A percentile compares a stretch with the other conserved stretches of the same genome.
These are phyloP conservation scores for Tripterygium wilfordii DNA, from an alignment of 177 flowering plant genomes.

Conservation along the genomic window DNA sequence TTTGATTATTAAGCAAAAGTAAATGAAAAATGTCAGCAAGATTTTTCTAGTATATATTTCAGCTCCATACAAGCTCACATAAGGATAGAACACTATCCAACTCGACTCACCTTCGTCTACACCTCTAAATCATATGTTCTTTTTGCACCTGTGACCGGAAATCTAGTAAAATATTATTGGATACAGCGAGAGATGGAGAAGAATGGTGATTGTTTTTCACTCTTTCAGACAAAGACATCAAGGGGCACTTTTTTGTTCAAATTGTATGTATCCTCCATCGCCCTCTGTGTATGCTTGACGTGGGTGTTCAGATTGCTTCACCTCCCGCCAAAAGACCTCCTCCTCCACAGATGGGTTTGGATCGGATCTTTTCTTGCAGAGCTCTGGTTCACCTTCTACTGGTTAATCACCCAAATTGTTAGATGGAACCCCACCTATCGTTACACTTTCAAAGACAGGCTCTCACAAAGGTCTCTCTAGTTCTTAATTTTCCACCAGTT, in stretches of 20 bases:
- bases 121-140: no score
- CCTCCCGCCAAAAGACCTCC: conserved; percentile 12
- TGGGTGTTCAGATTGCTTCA: conserved; percentile 18
- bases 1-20: no score
- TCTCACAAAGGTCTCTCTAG: conserved; percentile 30
- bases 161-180: no score
- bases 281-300: conserved; percentile 22
- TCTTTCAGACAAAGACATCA: not conserved
- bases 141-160: no score
- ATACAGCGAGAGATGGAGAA: conserved; percentile 1
- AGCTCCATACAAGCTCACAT: no score
- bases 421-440: conserved; percentile 30
- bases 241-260: not conserved
- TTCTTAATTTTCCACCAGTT: no score
- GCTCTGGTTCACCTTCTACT: conserved; percentile 38
- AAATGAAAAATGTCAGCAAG: no score
- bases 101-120: no score
- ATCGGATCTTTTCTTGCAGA: conserved; percentile 24
- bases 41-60: no score
- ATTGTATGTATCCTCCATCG: not conserved
- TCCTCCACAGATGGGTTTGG: conserved; percentile 19
- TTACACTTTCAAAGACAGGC: conserved; percentile 37
- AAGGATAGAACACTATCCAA: no score
- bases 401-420: conserved; percentile 30
- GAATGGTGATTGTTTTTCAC: not conserved